These are phyloP conservation scores for Glebionis coronaria DNA, from an alignment of 129 eudicot species.

Conservation along the genomic window DNA sequence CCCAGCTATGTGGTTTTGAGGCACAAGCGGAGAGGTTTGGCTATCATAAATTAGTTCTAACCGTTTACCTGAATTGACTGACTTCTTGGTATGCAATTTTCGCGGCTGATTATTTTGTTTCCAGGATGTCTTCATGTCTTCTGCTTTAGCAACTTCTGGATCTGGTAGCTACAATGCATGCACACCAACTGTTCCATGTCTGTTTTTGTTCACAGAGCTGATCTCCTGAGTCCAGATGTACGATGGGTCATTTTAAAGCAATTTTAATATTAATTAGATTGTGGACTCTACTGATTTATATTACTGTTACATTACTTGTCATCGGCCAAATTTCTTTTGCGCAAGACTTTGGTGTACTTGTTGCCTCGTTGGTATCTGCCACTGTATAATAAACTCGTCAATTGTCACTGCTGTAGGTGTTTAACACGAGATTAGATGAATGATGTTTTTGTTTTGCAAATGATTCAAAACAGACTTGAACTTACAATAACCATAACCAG, in stretches of 20 bases:
- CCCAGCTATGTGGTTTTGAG: conserved; percentile 74
- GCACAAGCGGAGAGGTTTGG: conserved; percentile 32
- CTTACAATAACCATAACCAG: too few relatives aligned
- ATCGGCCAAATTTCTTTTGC: neutral
- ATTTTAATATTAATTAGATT: neutral
- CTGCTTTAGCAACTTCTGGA: conserved; percentile 16
- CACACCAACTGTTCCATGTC: neutral
- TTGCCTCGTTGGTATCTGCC: neutral
- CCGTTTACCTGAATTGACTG: neutral
- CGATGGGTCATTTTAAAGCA: neutral
- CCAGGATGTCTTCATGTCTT: neutral
- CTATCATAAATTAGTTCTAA: neutral
- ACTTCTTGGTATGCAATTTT: neutral
- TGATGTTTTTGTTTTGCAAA: too few relatives aligned
- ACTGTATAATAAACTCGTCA: neutral
- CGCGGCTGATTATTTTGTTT: neutral
- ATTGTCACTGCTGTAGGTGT: neutral
- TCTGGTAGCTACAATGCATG: neutral
- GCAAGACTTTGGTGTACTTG: neutral
- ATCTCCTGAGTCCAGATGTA: neutral
- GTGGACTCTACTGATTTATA: neutral
- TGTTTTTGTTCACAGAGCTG: neutral
- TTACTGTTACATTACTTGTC: neutral
- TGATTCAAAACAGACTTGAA: too few relatives aligned
- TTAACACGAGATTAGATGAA: neutral